Evolutionary conservation across 108 stramenopile genomes (phyloP).

Genomic region (Nitzschia sp.): DNA sequence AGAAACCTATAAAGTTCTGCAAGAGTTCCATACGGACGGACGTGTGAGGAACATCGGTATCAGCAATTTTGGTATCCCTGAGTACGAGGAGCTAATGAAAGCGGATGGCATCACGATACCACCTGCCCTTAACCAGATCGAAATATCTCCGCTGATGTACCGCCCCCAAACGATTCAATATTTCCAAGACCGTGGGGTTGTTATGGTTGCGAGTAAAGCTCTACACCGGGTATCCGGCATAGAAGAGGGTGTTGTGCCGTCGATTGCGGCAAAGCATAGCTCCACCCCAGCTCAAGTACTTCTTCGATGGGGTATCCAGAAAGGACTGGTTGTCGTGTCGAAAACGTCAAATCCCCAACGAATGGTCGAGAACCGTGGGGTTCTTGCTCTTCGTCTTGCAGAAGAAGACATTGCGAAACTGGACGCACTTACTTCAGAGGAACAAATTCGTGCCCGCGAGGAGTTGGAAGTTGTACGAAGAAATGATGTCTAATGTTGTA

Average conservation of each 20-base stretch:
- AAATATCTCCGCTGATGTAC: conserved; percentile 64
- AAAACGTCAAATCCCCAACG: conserved; percentile 67
- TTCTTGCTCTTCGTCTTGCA: conserved; percentile 62
- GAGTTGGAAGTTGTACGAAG: conserved; percentile 40
- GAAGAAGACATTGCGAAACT: conserved; percentile 71
- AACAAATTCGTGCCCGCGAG: conserved; percentile 32
- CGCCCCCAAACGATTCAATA: conserved; percentile 56
- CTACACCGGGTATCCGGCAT: conserved; percentile 57
- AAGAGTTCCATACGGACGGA: conserved; percentile 35
- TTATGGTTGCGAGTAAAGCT: conserved; percentile 65
- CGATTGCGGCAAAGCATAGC: conserved; percentile 54
- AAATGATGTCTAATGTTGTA: neutral
- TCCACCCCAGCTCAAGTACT: conserved; percentile 85
- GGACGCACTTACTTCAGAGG: conserved; percentile 56
- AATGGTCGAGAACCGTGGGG: conserved; percentile 74
- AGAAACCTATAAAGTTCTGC: conserved; percentile 60
- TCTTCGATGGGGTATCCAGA: conserved; percentile 83
- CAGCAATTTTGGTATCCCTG: conserved; percentile 54
- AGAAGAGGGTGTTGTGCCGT: conserved; percentile 44
- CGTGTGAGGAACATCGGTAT: conserved; percentile 53
- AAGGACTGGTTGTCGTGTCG: conserved; percentile 67
- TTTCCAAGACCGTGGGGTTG: conserved; percentile 56
- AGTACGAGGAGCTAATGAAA: conserved; percentile 54
- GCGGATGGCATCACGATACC: conserved; percentile 54
- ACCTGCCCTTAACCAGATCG: conserved; percentile 67